phyloP scores from a whole-genome alignment of 2,329 filamentous ascomycete species.

The Aspergillus versicolor region DNA sequence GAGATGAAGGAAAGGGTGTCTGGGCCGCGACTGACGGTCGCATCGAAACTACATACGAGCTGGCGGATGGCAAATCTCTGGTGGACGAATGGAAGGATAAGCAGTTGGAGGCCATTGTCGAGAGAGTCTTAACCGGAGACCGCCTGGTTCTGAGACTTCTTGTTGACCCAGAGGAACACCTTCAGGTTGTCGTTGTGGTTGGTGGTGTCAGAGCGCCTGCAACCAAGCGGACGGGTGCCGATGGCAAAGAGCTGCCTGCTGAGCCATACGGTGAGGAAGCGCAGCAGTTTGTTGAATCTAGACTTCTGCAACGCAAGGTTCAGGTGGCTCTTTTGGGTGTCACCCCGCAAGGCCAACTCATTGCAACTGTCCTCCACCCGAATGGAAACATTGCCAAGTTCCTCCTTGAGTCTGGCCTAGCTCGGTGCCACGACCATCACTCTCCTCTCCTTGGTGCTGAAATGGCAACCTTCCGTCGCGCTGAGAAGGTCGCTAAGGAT shows the following conservation, averaged over 20 bases:
- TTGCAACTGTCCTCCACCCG: constrained; percentile 83
- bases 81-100: constrained; percentile 82
- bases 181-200: constrained; percentile 83
- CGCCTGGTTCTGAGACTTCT: constrained; percentile 81
- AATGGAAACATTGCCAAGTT: constrained; percentile 91
- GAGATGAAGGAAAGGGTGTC: constrained; percentile 74
- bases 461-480: constrained; percentile 81
- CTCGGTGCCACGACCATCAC: constrained; percentile 92
- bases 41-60: constrained; percentile 78
- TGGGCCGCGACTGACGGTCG: constrained; percentile 66
- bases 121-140: constrained; percentile 89
- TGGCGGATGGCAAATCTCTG: constrained; percentile 72
- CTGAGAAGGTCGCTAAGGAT: constrained; percentile 81
- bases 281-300: constrained; percentile 78
- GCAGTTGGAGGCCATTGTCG: constrained; percentile 79
- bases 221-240: constrained; percentile 81
- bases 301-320: constrained; percentile 82
- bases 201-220: constrained; percentile 86
- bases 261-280: constrained; percentile 91
- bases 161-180: constrained; percentile 76
- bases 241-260: constrained; percentile 76
- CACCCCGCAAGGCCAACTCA: constrained; percentile 87
- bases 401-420: constrained; percentile 82
- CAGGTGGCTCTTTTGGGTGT: constrained; percentile 80
- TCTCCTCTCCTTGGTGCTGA: constrained; percentile 85